These are phyloP conservation scores for Orbilia blumenaviensis DNA, from an alignment of 2,329 filamentous ascomycete genomes.

Conservation along the genomic window DNA sequence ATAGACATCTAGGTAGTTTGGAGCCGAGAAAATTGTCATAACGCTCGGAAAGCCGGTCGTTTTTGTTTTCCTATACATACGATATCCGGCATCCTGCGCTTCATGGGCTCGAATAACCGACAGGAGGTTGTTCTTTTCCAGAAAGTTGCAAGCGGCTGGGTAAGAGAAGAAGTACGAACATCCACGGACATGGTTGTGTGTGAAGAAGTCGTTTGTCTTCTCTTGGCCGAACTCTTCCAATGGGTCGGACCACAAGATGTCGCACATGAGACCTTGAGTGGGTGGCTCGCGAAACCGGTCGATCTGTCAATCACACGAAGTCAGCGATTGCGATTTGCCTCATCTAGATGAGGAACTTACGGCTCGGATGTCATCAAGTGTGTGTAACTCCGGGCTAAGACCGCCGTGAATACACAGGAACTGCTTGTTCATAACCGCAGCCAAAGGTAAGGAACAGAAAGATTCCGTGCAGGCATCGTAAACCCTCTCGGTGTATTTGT, in stretches of 20 bases:
- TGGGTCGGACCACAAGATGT: conserved; percentile 98
- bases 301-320: conserved; percentile 68
- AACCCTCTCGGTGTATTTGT: conserved; percentile 96
- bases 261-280: conserved; percentile 97
- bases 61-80: conserved; percentile 98
- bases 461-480: conserved; percentile 99
- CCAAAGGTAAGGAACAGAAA: conserved; percentile 91
- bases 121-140: conserved; percentile 98
- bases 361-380: conserved; percentile 88
- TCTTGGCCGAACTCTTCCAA: conserved; percentile 98
- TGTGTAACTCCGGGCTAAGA: conserved; percentile 93
- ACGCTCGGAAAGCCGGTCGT: conserved; percentile 98
- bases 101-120: conserved; percentile 98
- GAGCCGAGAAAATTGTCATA: conserved; percentile 99
- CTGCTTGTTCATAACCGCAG: conserved; percentile 99
- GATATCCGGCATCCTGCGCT: conserved; percentile 96
- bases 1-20: conserved; percentile 98
- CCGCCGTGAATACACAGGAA: conserved; percentile 98
- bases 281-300: conserved; percentile 97
- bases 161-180: conserved; percentile 99
- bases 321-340: not conserved
- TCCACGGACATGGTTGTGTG: conserved; percentile 97
- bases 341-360: conserved; percentile 65
- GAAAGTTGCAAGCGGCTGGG: conserved; percentile 92
- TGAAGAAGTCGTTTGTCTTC: conserved; percentile 95